phyloP scores from a whole-genome alignment of 116 monocot species.

The Iris pallida region DNA sequence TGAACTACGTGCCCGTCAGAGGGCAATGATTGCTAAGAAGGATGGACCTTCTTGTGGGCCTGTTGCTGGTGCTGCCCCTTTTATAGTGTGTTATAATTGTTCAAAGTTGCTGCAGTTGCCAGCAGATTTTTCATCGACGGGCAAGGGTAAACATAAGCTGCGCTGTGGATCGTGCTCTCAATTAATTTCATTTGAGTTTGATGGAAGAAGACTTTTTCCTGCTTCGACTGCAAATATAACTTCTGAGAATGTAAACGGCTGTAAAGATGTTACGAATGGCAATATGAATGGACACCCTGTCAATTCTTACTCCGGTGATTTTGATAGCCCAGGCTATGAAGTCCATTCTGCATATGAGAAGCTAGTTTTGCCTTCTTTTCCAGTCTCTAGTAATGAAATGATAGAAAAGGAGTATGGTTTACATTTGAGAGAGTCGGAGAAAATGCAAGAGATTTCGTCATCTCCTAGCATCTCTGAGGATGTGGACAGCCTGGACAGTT shows the following conservation, averaged over 20 bases:
- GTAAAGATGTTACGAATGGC: not conserved
- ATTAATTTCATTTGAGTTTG: constrained; percentile 50
- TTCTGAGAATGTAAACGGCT: constrained; percentile 4
- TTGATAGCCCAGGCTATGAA: constrained; percentile 17
- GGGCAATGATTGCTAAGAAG: constrained; percentile 22
- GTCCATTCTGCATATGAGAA: constrained; percentile 40
- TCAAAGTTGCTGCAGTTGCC: constrained; percentile 72
- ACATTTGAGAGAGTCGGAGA: constrained; percentile 43
- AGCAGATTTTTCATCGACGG: constrained; percentile 20
- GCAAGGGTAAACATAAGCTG: constrained; percentile 46
- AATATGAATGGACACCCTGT: constrained; percentile 12
- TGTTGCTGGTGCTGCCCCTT: constrained; percentile 73
- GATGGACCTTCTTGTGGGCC: constrained; percentile 51
- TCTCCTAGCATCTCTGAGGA: constrained; percentile 38
- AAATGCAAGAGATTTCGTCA: constrained; percentile 39
- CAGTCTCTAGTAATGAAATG: constrained; percentile 31
- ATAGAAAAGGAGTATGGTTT: constrained; percentile 36
- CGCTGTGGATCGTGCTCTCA: constrained; percentile 81
- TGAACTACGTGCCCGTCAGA: constrained; percentile 24
- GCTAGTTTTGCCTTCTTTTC: constrained; percentile 49
- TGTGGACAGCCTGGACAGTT: constrained; percentile 36
- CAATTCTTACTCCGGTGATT: constrained; percentile 14
- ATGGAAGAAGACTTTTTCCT: constrained; percentile 41
- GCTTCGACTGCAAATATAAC: constrained; percentile 7
- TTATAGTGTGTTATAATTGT: constrained; percentile 72